These are phyloP conservation scores for Paecilomyces variotii DNA, from an alignment of 2,329 filamentous ascomycete genomes.

Conservation along the genomic window DNA sequence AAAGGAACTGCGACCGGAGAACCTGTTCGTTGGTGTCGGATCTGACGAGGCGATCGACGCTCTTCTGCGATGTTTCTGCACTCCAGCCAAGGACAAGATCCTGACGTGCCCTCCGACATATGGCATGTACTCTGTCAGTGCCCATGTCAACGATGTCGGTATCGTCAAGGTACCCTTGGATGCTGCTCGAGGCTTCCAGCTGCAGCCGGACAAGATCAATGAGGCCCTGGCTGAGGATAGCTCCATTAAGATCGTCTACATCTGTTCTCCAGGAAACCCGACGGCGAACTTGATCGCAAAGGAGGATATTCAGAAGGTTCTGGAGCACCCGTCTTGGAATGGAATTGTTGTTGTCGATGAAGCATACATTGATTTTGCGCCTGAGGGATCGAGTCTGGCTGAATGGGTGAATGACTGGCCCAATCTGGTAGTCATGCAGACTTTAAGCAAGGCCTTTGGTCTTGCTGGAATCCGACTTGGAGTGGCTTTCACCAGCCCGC, in stretches of 20 bases:
- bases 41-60: slow-evolving; percentile 97
- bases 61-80: slow-evolving; percentile 85
- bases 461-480: slow-evolving; percentile 89
- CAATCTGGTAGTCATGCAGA: slow-evolving; percentile 97
- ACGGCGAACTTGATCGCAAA: slow-evolving; percentile 74
- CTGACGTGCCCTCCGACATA: slow-evolving; percentile 95
- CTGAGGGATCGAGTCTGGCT: slow-evolving; percentile 69
- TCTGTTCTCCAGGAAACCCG: slow-evolving; percentile 93
- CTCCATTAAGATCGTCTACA: slow-evolving; percentile 78
- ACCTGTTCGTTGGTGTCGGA: slow-evolving; percentile 91
- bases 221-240: slow-evolving; percentile 55
- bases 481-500: slow-evolving; percentile 67
- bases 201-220: slow-evolving; percentile 64
- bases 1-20: slow-evolving; percentile 64
- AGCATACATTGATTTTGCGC: slow-evolving; percentile 92
- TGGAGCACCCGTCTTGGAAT: slow-evolving; percentile 89
- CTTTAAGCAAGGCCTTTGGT: slow-evolving; percentile 94
- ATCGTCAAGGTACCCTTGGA: slow-evolving; percentile 81
- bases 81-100: slow-evolving; percentile 79
- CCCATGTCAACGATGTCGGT: slow-evolving; percentile 84
- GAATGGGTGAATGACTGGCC: slow-evolving; percentile 90
- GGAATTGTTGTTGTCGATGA: slow-evolving; percentile 90
- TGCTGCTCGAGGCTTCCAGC: slow-evolving; percentile 60
- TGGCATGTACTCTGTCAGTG: slow-evolving; percentile 95
- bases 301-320: slow-evolving; percentile 61